Base-by-base conservation (phyloP, 192 early-diverging fungal species). In the Podila clonocystis region DNA sequence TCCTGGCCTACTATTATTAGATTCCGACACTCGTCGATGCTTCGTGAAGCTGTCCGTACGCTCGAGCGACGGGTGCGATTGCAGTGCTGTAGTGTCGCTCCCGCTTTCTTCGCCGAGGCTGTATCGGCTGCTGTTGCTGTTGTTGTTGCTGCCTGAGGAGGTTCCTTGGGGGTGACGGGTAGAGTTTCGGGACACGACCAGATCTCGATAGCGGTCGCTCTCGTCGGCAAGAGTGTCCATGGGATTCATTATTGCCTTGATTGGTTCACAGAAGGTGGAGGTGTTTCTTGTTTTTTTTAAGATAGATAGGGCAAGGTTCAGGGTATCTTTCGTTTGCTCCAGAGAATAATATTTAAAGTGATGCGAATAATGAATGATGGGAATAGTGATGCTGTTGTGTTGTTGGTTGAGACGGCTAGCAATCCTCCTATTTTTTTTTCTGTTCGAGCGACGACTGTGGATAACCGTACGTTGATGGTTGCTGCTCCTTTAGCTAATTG, bases 41-140 rank as follows among this genome's bases (percentile, higher is more conserved):
- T 70, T 76, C 31, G 38, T 58, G 38, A 68, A 75, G 34, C 73
- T 68, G 55, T 50, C 69, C 11, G 61, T 76, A 26, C 74, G 34
- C 59, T 70, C 63, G 12, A 64, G 50, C 3, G 58, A 50, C 2
- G 41, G 49, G 50, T 78, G 70, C 0, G 69, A 72, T 24, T 52
- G 70, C 9, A 80, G 22, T 9, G 70, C 77, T 4, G 77, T 71
- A n/a, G 66, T 80, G 48, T 80, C 77, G 49, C 71, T 80, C 34
- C 70, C 71, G 41, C 77, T 80, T 9, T 61, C 77, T 15, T 72
- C 58, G 31, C 66, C 71, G 28, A 68, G 62, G 26, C 70, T 80
- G 49, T 80, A 80, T 45, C 62, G 60, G 28, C 31, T 17, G 29
- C 5, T 31, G 30, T 60, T 60, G 58, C 15, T 52, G 50, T 17